These are phyloP conservation scores for Strigomonas galati DNA, from an alignment of 208 protist species.

Conservation along the genomic window DNA sequence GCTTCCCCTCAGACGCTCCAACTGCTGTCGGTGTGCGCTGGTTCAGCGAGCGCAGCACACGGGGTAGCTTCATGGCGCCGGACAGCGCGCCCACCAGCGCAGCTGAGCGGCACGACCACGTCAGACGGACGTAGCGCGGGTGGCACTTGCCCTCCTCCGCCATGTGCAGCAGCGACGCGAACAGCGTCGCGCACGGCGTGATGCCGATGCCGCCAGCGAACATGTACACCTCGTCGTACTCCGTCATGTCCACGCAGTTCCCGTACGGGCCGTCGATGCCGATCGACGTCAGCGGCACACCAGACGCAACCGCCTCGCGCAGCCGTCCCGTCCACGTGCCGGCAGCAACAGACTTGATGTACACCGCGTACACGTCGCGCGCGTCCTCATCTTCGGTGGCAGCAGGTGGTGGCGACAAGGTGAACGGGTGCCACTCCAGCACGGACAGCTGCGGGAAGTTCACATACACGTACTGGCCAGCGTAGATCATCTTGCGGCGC, in stretches of 20 bases:
- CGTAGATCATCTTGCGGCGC: conserved; percentile 14
- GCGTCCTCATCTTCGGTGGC: not conserved
- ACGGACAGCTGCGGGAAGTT: conserved; percentile 53
- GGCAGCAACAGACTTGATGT: not conserved
- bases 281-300: conserved; percentile 20
- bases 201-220: conserved; percentile 36
- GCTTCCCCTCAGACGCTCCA: too few relatives aligned
- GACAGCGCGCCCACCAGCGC: conserved; percentile 10
- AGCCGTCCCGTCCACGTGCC: conserved; percentile 2
- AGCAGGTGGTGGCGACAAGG: conserved; percentile 13
- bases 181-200: conserved; percentile 34
- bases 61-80: not conserved
- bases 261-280: conserved; percentile 34
- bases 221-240: conserved; percentile 24
- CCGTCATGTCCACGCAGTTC: conserved; percentile 10
- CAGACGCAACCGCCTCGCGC: not conserved
- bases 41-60: not conserved
- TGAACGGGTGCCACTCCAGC: conserved; percentile 72
- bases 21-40: too few relatives aligned
- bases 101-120: conserved; percentile 7
- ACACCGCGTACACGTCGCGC: conserved; percentile 2
- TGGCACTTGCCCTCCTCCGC: not conserved
- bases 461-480: conserved; percentile 49
- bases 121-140: conserved; percentile 1
- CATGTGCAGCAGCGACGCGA: conserved; percentile 16